Evolutionary conservation across 2,329 filamentous ascomycete species (phyloP).

Genomic region (Metarhizium guizhouense): DNA sequence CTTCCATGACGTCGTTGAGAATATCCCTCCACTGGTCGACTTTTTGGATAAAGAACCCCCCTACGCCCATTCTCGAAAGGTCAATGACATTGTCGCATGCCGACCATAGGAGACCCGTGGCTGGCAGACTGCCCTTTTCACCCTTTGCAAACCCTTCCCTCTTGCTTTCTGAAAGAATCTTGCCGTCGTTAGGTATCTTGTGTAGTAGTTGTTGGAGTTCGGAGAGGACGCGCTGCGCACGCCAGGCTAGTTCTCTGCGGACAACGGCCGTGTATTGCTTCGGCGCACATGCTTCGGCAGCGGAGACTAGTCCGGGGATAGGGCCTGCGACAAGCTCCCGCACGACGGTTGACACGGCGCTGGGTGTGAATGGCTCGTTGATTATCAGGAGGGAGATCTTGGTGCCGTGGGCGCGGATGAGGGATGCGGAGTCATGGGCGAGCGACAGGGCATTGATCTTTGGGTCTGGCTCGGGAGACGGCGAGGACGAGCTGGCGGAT

Average conservation of each 20-base stretch:
- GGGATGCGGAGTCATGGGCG: slow-evolving; percentile 59
- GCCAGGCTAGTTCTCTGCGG: slow-evolving; percentile 51
- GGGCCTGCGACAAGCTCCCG: slow-evolving; percentile 62
- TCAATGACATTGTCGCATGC: slow-evolving; percentile 65
- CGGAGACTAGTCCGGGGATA: slow-evolving; percentile 66
- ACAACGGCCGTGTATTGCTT: slow-evolving; percentile 54
- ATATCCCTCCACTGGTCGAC: slow-evolving; percentile 66
- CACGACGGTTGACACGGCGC: slow-evolving; percentile 62
- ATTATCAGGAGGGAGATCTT: slow-evolving; percentile 82
- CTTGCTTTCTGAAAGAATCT: slow-evolving; percentile 28
- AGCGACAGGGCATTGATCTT: slow-evolving; percentile 52
- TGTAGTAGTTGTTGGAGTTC: slow-evolving; percentile 54
- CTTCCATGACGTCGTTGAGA: slow-evolving; percentile 73
- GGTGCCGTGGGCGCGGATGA: slow-evolving; percentile 75
- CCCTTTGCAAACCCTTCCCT: slow-evolving; percentile 22
- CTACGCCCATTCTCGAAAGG: slow-evolving; percentile 58
- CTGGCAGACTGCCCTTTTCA: slow-evolving; percentile 46
- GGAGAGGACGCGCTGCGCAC: slow-evolving; percentile 49
- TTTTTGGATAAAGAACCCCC: slow-evolving; percentile 60
- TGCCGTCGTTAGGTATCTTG: slow-evolving; percentile 51
- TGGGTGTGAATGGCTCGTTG: slow-evolving; percentile 77
- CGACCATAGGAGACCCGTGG: slow-evolving; percentile 75
- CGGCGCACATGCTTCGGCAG: slow-evolving; percentile 55
- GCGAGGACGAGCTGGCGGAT: slow-evolving; percentile 8
- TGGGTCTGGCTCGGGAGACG: slow-evolving; percentile 11